Percentiles rank a stretch among this genome's conserved stretches.
phyloP scores from a whole-genome alignment of 2,329 filamentous ascomycete species.

The Coleophoma eucalyptorum region DNA sequence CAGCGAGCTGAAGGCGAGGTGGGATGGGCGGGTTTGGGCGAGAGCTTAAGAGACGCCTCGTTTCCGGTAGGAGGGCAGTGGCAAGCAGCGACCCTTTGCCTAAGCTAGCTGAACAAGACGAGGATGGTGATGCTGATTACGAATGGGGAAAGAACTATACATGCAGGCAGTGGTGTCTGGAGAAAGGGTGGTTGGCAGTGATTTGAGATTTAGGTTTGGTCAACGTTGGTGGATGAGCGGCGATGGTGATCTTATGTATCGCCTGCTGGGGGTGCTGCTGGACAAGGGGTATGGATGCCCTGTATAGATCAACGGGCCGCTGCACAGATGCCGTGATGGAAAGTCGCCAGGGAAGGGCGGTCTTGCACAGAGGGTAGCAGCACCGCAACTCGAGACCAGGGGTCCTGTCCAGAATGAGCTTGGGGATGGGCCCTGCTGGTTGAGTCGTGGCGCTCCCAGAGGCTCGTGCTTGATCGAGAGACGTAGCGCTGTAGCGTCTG shows the following conservation, averaged over 20 bases:
- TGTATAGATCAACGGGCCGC: conserved; percentile 14
- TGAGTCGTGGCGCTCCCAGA: neutral
- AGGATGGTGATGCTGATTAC: too few relatives aligned
- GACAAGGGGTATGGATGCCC: conserved; percentile 5
- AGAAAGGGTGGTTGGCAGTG: neutral
- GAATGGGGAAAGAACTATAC: too few relatives aligned
- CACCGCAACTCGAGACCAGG: neutral
- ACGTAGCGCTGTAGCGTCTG: neutral
- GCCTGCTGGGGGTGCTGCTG: conserved; percentile 1
- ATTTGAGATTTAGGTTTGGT: neutral
- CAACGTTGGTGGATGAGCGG: conserved; percentile 4
- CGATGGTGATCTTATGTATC: conserved; percentile 12
- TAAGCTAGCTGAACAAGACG: too few relatives aligned
- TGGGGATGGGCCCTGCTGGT: neutral
- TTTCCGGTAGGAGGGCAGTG: too few relatives aligned
- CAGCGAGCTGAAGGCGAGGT: too few relatives aligned
- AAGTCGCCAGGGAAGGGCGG: conserved; percentile 3
- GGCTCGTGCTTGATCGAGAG: neutral
- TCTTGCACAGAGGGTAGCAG: neutral
- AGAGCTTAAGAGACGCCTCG: too few relatives aligned
- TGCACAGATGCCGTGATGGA: conserved; percentile 14
- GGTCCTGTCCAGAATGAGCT: neutral
- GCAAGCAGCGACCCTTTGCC: too few relatives aligned
- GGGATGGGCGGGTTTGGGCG: too few relatives aligned
- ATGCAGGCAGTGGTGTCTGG: too few relatives aligned